phyloP scores from a whole-genome alignment of 371 early-diverging fungal genomes.

The Zopfochytrium polystomum region DNA sequence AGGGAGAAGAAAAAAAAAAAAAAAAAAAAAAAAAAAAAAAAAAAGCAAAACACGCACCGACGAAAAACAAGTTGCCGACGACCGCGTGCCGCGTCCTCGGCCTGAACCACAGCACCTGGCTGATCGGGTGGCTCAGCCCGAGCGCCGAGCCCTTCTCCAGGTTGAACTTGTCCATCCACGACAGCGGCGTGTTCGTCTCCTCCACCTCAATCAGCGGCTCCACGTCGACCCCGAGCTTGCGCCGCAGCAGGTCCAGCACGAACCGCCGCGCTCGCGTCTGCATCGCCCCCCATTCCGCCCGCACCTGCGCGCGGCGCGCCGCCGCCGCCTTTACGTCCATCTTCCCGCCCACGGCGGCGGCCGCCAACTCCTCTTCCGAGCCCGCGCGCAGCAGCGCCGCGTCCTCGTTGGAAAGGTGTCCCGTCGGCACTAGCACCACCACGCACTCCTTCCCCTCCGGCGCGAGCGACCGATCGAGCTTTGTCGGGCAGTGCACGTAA shows the following conservation, averaged over 20 bases:
- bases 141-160: constrained; percentile 61
- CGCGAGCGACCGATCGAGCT: constrained; percentile 57
- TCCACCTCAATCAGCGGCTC: constrained; percentile 52
- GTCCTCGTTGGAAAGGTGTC: constrained; percentile 41
- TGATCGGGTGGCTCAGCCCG: constrained; percentile 56
- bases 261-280: no score
- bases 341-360: no score
- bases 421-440: constrained; percentile 59
- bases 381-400: no score
- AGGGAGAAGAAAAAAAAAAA: background rate
- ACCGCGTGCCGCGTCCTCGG: constrained; percentile 57
- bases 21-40: background rate
- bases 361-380: constrained; percentile 30
- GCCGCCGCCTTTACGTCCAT: constrained; percentile 39
- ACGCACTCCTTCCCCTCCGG: constrained; percentile 54
- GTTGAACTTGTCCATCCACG: constrained; percentile 61
- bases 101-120: constrained; percentile 61
- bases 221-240: no score
- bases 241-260: no score
- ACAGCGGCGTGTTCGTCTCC: constrained; percentile 54
- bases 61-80: constrained; percentile 61
- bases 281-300: constrained; percentile 43
- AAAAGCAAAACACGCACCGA: constrained; percentile 33
- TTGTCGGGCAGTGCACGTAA: constrained; percentile 63
- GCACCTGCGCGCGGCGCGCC: constrained; percentile 43